Evolutionary conservation across 306 rosid genomes (phyloP).

Genomic region (Hippophae tibetana): DNA sequence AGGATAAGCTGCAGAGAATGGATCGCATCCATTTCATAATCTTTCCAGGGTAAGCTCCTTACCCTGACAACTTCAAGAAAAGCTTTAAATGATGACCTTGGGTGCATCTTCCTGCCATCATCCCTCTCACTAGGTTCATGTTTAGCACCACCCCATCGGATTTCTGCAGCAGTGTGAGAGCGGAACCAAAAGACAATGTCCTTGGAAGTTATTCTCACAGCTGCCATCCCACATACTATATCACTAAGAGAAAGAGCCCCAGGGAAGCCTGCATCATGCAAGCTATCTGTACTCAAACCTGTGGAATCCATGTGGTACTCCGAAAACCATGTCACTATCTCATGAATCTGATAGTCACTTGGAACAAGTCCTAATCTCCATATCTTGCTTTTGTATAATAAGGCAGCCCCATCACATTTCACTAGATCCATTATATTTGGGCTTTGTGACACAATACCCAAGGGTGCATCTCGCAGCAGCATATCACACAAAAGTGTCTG

Average conservation of each 20-base stretch:
- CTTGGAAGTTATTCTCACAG: slow-evolving; percentile 62
- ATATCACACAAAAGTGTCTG: slow-evolving; percentile 89
- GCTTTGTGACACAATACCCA: slow-evolving; percentile 77
- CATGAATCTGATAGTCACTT: slow-evolving; percentile 60
- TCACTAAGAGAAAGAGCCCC: slow-evolving; percentile 62
- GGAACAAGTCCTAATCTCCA: slow-evolving; percentile 79
- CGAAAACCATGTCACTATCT: slow-evolving; percentile 59
- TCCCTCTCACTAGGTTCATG: slow-evolving; percentile 75
- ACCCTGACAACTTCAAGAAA: slow-evolving; percentile 83
- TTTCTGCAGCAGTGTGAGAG: slow-evolving; percentile 72
- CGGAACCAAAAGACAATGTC: slow-evolving; percentile 89
- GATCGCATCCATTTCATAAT: slow-evolving; percentile 94
- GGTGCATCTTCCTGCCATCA: slow-evolving; percentile 79
- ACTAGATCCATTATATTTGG: slow-evolving; percentile 96
- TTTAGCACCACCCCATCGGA: slow-evolving; percentile 96
- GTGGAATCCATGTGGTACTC: slow-evolving; percentile 83
- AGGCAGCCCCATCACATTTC: slow-evolving; percentile 89
- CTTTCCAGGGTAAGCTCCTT: slow-evolving; percentile 86
- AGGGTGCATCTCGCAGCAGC: slow-evolving; percentile 91
- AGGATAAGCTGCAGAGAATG: slow-evolving; percentile 93
- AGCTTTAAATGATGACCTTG: slow-evolving; percentile 94
- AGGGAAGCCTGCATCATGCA: slow-evolving; percentile 83
- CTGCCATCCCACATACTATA: slow-evolving; percentile 85
- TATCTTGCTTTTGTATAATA: slow-evolving; percentile 55
- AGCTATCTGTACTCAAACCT: slow-evolving; percentile 91